phyloP scores from a whole-genome alignment of 148 eudicot species.

The Nepenthes mirabilis region DNA sequence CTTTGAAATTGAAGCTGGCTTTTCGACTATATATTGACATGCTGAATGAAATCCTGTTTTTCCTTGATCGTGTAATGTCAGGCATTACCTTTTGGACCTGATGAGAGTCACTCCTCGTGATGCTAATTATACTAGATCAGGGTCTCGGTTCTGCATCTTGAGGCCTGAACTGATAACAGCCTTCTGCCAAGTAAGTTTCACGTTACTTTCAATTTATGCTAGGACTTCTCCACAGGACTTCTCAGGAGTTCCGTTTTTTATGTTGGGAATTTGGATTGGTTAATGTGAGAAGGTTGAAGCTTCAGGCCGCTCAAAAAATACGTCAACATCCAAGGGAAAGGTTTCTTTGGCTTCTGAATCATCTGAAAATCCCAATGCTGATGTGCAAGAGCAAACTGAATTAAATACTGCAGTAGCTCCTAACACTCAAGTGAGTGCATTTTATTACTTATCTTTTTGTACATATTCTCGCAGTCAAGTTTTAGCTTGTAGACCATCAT shows the following conservation, averaged over 20 bases:
- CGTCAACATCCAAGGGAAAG: slow-evolving; percentile 17
- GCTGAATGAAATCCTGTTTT: neutral
- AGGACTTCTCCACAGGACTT: neutral
- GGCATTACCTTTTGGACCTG: slow-evolving; percentile 97
- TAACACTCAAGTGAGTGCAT: slow-evolving; percentile 7
- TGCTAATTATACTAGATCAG: slow-evolving; percentile 86
- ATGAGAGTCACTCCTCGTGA: slow-evolving; percentile 99
- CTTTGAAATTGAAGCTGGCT: no score
- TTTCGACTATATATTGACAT: no score
- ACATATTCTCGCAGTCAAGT: no score
- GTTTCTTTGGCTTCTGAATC: slow-evolving; percentile 27
- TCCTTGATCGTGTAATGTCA: slow-evolving; percentile 14
- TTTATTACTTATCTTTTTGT: neutral
- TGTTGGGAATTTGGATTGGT: neutral
- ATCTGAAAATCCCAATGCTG: slow-evolving; percentile 21
- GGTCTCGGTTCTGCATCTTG: slow-evolving; percentile 88
- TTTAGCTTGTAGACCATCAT: no score
- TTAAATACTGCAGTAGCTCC: slow-evolving; percentile 17
- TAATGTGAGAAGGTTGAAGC: slow-evolving; percentile 48
- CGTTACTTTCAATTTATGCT: slow-evolving; percentile 2
- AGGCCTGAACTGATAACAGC: slow-evolving; percentile 83
- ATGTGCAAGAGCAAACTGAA: slow-evolving; percentile 13
- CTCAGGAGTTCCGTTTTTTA: slow-evolving; percentile 1
- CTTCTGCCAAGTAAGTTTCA: slow-evolving; percentile 57
- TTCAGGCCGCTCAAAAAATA: slow-evolving; percentile 24